phyloP scores from a whole-genome alignment of 2,329 filamentous ascomycete species.

The Aureobasidium sp. region DNA sequence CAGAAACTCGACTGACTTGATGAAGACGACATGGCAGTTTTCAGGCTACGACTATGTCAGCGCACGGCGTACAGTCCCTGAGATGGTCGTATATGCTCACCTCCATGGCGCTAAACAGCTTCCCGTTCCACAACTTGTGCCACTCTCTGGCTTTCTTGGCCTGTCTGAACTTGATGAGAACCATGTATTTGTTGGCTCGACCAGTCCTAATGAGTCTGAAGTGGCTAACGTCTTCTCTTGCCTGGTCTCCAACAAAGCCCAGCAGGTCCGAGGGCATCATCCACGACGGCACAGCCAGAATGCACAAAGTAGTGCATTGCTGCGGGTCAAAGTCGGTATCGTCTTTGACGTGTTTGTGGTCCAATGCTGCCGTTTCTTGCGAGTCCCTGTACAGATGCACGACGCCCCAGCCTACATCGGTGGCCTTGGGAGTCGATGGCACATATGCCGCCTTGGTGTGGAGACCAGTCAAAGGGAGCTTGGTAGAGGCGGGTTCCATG shows the following conservation, averaged over 20 bases:
- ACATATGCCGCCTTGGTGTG: slow-evolving; percentile 77
- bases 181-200: slow-evolving; percentile 84
- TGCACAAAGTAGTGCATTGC: slow-evolving; percentile 80
- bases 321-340: slow-evolving; percentile 37
- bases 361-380: slow-evolving; percentile 59
- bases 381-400: slow-evolving; percentile 89
- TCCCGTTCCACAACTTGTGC: slow-evolving; percentile 83
- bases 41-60: slow-evolving; percentile 52
- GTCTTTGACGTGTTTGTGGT: slow-evolving; percentile 19
- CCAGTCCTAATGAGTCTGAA: slow-evolving; percentile 91
- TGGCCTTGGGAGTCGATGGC: slow-evolving; percentile 59
- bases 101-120: slow-evolving; percentile 85
- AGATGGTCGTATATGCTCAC: slow-evolving; percentile 35
- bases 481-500: slow-evolving; percentile 41
- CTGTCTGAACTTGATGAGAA: slow-evolving; percentile 85
- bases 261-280: slow-evolving; percentile 85
- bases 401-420: slow-evolving; percentile 81
- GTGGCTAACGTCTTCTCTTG: slow-evolving; percentile 78
- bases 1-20: slow-evolving; percentile 83
- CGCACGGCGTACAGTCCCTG: slow-evolving; percentile 12
- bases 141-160: slow-evolving; percentile 66
- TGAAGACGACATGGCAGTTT: slow-evolving; percentile 88
- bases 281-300: slow-evolving; percentile 89
- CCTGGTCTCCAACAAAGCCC: slow-evolving; percentile 82
- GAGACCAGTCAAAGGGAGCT: slow-evolving; percentile 52